These are phyloP conservation scores for Apiotrichum sp. DNA, from an alignment of 1,284 basidiomycete genomes.

Conservation along the genomic window DNA sequence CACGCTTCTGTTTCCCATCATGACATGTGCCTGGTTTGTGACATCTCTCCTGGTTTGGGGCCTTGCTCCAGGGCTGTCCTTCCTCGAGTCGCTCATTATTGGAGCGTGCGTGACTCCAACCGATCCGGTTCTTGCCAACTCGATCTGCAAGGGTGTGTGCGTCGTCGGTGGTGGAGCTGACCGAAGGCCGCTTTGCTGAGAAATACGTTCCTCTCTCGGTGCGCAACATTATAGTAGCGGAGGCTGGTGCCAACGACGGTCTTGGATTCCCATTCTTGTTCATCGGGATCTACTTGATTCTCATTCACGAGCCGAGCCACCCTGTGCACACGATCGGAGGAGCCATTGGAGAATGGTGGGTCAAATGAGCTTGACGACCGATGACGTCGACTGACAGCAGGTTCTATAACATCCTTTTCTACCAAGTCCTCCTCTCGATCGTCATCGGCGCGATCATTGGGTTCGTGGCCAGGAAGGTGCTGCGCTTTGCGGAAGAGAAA, in stretches of 20 bases:
- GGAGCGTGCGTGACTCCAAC: slow-evolving; percentile 94
- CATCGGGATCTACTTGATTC: slow-evolving; percentile 80
- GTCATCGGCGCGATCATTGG: slow-evolving; percentile 74
- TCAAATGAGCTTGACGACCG: slow-evolving; percentile 24
- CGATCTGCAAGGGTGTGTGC: slow-evolving; percentile 43
- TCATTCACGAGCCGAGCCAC: slow-evolving; percentile 49
- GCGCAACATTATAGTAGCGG: slow-evolving; percentile 44
- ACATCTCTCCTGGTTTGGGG: slow-evolving; percentile 75
- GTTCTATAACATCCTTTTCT: slow-evolving; percentile 43
- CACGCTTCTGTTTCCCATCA: slow-evolving; percentile 77
- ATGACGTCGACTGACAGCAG: slow-evolving; percentile 14
- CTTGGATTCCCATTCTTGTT: slow-evolving; percentile 94
- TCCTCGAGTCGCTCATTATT: slow-evolving; percentile 77
- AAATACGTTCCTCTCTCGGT: slow-evolving; percentile 42
- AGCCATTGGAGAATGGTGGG: slow-evolving; percentile 60
- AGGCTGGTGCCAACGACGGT: slow-evolving; percentile 57
- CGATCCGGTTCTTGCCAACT: slow-evolving; percentile 82
- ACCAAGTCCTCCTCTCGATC: slow-evolving; percentile 60
- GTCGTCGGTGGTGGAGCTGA: background rate
- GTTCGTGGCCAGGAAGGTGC: slow-evolving; percentile 47
- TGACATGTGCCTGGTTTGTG: slow-evolving; percentile 78
- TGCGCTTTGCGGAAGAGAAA: slow-evolving; percentile 32
- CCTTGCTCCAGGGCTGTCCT: slow-evolving; percentile 76
- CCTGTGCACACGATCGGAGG: slow-evolving; percentile 48
- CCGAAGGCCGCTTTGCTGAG: slow-evolving; percentile 38